Evolutionary conservation across 352 stramenopile species (phyloP), one percentile per base, ranked within the genome.

Genomic region (Phytophthora pseudosyringae): DNA sequence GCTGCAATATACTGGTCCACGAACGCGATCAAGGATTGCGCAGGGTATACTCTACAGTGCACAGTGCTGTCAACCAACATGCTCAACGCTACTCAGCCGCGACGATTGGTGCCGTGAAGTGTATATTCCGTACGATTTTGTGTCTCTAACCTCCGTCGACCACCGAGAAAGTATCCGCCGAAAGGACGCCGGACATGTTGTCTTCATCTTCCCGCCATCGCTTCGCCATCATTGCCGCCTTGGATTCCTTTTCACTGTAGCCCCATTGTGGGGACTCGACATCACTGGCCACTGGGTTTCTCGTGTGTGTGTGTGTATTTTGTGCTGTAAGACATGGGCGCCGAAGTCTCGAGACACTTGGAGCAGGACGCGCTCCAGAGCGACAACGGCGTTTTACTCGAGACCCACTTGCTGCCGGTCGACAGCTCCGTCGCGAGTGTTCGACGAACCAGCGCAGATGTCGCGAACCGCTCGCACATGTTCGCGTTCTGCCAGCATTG

Each of bases 401-500:
- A 83, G 39, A 64, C 63, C 10, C 39, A 71, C 7, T 56, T 76
- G 29, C 4, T 67, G 2, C 39, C 67, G 11, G 43, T 3, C n/a
- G 32, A 10, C 15, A 36, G 33, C 46, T 33, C 47, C 0, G 9
- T 61, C 9, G 28, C 40, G 28, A 72, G 47, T 40, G 53, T 80
- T 15, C 67, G 77, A 11, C 73, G 77, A 21, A 78, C 47, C 1
- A 78, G 71, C 1, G 36, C 12, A 5, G 79, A 89, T 33, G 49
- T 89, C 16, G 81, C 78, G 18, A 63, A 72, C 9, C 78, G 81
- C 29, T 65, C 72, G 33, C 67, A 83, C 46, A 51, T 88, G 26
- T 89, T 93, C 35, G 59, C 18, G 6, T 91, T 90, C 59, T 90
- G 81, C 21, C 60, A 55, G 29, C 69, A 89, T 53, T 92, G 83